Base-by-base conservation (phyloP, 2,329 filamentous ascomycete species). In the Arthrobotrys megalospora region DNA sequence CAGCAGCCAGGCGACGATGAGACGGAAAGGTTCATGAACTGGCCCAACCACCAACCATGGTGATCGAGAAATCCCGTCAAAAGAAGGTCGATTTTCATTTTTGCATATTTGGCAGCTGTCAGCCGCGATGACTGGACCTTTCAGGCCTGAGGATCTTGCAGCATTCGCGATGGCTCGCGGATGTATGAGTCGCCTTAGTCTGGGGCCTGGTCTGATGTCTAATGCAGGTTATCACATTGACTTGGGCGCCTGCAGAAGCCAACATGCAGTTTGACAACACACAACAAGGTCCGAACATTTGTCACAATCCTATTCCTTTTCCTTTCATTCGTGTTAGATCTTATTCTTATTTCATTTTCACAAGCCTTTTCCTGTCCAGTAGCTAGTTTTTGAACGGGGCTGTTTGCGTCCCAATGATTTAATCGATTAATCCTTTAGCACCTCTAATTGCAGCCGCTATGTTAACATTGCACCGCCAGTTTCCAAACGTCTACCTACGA, bases 31-130 rank as follows among this genome's bases (percentile, higher is more conserved):
- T 76, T 47, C 52, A 55, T 80, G 53, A 76, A 80, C 50, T 80
- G 71, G 73, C 62, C 68, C 32, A 53, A 79, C 50, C 77, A 76
- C 53, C 76, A 77, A 38, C 77, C 71, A 7, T 76, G 76, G 41
- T 76, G 50, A 62, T 38, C 19, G n/a, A 60, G 11, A 45, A 53
- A 24, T 38, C 36, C 36, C 50, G 16, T 62, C 43, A n/a, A 52
- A 38, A 58, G 21, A 41, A 65, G 38, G 32, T n/a, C 32, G 24
- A 36, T 52, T 63, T 67, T 58, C 52, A 32, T n/a, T 41, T 28
- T 53, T 48, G 52, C 34, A 60, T 32, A 71, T 71, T 62, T 66
- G 48, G 58, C 24, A 62, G 34, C 50, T 76, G 71, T 76, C 70
- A 73, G 71, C 70, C 52, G 63, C 53, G 24, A 47, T 28, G 32